Conservation (phyloP, 345 rosid genomes). For the Mangifera indica region DNA sequence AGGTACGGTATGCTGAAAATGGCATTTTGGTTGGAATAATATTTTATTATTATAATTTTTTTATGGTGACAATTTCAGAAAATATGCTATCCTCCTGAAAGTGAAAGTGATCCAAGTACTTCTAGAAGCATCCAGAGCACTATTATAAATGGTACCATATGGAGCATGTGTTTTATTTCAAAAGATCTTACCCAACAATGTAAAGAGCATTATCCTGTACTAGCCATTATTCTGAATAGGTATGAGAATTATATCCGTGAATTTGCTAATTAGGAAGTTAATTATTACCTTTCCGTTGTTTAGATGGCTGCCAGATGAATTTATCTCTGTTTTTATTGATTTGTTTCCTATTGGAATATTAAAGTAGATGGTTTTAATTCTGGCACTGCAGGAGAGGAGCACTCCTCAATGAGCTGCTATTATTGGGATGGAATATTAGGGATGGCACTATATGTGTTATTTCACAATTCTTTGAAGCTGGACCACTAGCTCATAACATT, state of each 20-base stretch:
- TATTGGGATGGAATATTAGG: conserved; percentile 67
- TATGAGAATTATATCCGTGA: conserved; percentile 38
- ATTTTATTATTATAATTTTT: conserved; percentile 23
- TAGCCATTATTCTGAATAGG: conserved; percentile 91
- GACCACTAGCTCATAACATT: conserved; percentile 72
- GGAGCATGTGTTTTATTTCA: conserved; percentile 99
- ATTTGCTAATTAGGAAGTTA: conserved; percentile 21
- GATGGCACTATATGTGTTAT: conserved; percentile 51
- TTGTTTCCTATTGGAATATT: conserved; percentile 26
- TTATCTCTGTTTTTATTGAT: conserved; percentile 4
- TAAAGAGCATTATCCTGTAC: conserved; percentile 70
- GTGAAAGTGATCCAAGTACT: conserved; percentile 40
- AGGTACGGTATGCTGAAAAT: neutral
- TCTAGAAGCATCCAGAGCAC: conserved; percentile 40
- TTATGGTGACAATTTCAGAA: conserved; percentile 43
- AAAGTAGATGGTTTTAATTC: conserved; percentile 21
- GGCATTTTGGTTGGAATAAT: conserved; percentile 10
- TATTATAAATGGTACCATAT: conserved; percentile 71
- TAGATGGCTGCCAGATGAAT: conserved; percentile 13
- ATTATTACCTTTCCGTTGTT: conserved; percentile 18
- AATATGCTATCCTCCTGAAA: conserved; percentile 75
- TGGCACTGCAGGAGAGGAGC: conserved; percentile 66
- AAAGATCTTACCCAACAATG: conserved; percentile 42
- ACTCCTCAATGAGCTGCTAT: conserved; percentile 59
- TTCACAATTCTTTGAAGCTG: conserved; percentile 66